Conservation (phyloP, 257 asterid species). For the Nicotiana tabacum region DNA sequence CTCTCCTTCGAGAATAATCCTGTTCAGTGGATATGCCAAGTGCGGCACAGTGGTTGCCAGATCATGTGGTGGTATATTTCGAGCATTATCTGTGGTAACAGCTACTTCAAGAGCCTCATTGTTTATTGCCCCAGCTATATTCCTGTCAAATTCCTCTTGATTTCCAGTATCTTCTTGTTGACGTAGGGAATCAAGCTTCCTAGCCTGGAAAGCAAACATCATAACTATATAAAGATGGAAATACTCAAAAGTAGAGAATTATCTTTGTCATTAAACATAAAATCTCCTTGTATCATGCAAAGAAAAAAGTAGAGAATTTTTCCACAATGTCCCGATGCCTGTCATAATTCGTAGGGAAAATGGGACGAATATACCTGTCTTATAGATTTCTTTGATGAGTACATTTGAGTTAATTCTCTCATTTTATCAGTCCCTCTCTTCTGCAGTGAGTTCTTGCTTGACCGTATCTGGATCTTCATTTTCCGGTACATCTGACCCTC, state of each 20-base stretch:
- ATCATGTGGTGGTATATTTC: constrained; percentile 65
- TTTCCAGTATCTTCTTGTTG: constrained; percentile 38
- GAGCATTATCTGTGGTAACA: constrained; percentile 25
- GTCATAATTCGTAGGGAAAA: not conserved
- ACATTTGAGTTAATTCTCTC: constrained; percentile 21
- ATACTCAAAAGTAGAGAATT: not conserved
- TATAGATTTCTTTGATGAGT: constrained; percentile 40
- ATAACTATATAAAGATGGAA: not conserved
- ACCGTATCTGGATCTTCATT: constrained; percentile 27
- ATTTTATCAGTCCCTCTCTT: constrained; percentile 29
- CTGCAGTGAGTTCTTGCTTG: constrained; percentile 33
- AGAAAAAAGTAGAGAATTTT: not conserved
- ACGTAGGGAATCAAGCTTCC: constrained; percentile 35
- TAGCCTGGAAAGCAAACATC: constrained; percentile 34
- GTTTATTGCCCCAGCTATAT: constrained; percentile 40
- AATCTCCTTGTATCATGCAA: not conserved
- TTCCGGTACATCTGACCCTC: constrained; percentile 31
- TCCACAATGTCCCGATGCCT: not conserved
- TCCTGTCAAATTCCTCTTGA: constrained; percentile 32
- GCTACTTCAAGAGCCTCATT: constrained; percentile 44
- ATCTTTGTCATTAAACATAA: not conserved
- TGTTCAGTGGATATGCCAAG: constrained; percentile 72
- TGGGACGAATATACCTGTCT: constrained; percentile 33
- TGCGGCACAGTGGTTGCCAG: constrained; percentile 52
- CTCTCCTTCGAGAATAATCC: constrained; percentile 74